Conservation (phyloP, 2,329 filamentous ascomycete genomes). For the Huntiella bhutanensis region DNA sequence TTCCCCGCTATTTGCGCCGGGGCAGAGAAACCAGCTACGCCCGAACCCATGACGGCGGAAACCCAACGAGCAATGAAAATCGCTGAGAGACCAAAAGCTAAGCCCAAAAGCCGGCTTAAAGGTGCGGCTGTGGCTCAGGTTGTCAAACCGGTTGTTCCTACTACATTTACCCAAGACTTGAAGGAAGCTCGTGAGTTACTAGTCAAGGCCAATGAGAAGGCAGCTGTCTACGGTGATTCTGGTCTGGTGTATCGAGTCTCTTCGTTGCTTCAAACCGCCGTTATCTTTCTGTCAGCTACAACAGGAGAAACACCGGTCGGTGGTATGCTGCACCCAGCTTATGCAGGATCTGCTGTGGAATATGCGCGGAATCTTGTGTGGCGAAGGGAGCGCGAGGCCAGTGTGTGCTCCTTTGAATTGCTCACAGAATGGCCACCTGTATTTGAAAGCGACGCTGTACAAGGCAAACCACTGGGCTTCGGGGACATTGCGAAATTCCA, state of each 20-base stretch:
- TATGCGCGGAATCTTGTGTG: conserved; percentile 51
- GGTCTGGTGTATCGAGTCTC: conserved; percentile 43
- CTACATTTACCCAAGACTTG: conserved; percentile 38
- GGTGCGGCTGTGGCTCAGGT: conserved; percentile 9
- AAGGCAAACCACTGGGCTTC: conserved; percentile 22
- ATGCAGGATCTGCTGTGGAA: conserved; percentile 47
- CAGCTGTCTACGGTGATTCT: conserved; percentile 34
- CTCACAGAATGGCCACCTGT: conserved; percentile 13
- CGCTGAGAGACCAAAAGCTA: conserved; percentile 4
- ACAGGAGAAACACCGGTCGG: conserved; percentile 24
- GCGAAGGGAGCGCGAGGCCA: conserved; percentile 41
- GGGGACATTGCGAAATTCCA: conserved; percentile 48
- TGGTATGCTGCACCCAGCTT: conserved; percentile 28
- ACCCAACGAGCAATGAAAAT: conserved; percentile 2
- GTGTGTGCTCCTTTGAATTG: conserved; percentile 18
- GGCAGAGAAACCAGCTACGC: no score
- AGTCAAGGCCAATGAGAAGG: conserved; percentile 40
- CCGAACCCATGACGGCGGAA: no score
- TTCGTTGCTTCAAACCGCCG: conserved; percentile 43
- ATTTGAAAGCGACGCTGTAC: conserved; percentile 3
- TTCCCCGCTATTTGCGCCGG: conserved; percentile 46
- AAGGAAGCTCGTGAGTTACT: conserved; percentile 47
- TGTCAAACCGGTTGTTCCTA: conserved; percentile 9
- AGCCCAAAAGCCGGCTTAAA: conserved; percentile 9
- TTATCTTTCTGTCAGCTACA: conserved; percentile 46